phyloP scores from a whole-genome alignment of 2,329 filamentous ascomycete species.

The Penicillium sp. region DNA sequence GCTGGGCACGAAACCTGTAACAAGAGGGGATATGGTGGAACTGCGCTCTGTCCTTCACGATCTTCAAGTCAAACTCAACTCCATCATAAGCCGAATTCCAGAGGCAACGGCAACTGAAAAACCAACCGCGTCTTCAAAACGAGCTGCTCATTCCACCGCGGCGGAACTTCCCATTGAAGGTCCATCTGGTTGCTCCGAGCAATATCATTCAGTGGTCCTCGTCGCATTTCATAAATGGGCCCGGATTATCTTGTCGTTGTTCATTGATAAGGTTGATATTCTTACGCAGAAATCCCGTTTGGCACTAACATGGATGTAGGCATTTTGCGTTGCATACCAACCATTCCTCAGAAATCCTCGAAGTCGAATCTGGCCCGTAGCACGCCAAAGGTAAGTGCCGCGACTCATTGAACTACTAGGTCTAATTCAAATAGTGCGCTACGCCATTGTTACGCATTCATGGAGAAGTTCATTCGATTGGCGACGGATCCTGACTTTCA shows the following conservation, averaged over 20 bases:
- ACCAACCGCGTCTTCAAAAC: conserved; percentile 17
- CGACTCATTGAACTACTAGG: background rate
- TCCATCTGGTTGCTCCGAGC: conserved; percentile 38
- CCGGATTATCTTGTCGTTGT: conserved; percentile 45
- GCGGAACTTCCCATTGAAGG: conserved; percentile 38
- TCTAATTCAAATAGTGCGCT: conserved; percentile 40
- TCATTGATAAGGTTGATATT: conserved; percentile 43
- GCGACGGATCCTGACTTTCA: conserved; percentile 50
- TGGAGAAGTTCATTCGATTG: conserved; percentile 50
- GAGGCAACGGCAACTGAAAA: conserved; percentile 27
- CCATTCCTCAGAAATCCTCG: conserved; percentile 51
- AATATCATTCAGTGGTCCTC: conserved; percentile 47
- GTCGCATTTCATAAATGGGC: conserved; percentile 51
- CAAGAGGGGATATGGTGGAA: conserved; percentile 46
- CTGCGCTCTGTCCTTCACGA: conserved; percentile 43
- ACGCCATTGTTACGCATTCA: conserved; percentile 49
- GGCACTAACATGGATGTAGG: conserved; percentile 27
- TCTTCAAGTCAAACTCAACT: conserved; percentile 44
- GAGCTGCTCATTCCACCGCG: conserved; percentile 25
- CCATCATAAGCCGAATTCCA: conserved; percentile 46
- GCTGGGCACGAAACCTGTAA: conserved; percentile 45
- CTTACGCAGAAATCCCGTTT: too few relatives aligned
- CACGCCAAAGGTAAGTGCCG: conserved; percentile 41
- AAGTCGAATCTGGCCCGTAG: conserved; percentile 48
- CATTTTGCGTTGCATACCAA: conserved; percentile 50